Percentiles rank a stretch among this genome's conserved stretches.
Conservation (phyloP, 305 asterid species). For the Fraxinus paxiana region DNA sequence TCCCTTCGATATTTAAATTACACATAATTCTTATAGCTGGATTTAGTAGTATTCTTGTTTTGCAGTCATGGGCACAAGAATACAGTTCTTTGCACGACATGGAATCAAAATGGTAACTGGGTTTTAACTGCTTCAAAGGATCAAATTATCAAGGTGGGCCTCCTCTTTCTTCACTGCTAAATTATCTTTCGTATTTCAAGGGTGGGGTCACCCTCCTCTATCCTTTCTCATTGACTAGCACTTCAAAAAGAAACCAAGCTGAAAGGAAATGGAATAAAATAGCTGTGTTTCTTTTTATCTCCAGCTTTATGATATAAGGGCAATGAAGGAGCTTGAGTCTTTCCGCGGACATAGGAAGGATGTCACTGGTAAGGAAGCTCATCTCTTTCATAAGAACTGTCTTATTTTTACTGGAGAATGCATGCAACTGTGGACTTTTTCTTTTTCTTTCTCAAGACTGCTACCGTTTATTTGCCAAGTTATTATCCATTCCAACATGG, state of each 20-base stretch:
- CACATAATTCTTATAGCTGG: conserved; percentile 21
- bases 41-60: conserved; percentile 22
- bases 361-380: conserved; percentile 64
- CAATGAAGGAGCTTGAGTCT: conserved; percentile 96
- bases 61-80: conserved; percentile 97
- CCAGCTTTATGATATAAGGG: conserved; percentile 96
- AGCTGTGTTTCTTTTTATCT: conserved; percentile 20
- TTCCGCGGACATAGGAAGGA: conserved; percentile 96
- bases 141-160: conserved; percentile 85
- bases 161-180: conserved; percentile 4
- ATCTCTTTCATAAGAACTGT: conserved; percentile 17
- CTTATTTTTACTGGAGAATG: conserved; percentile 17
- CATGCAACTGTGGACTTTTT: background rate
- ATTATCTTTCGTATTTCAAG: conserved; percentile 18
- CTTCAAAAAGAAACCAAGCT: background rate
- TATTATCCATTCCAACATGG: conserved; percentile 8
- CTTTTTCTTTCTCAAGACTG: conserved; percentile 17
- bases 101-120: conserved; percentile 99
- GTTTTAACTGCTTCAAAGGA: conserved; percentile 92
- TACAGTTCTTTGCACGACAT: conserved; percentile 79
- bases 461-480: conserved; percentile 14
- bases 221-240: background rate
- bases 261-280: background rate
- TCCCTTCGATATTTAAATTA: background rate
- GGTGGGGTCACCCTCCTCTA: conserved; percentile 12